Evolutionary conservation across 148 eudicot genomes (phyloP).

Genomic region (Fagopyrum homotropicum): DNA sequence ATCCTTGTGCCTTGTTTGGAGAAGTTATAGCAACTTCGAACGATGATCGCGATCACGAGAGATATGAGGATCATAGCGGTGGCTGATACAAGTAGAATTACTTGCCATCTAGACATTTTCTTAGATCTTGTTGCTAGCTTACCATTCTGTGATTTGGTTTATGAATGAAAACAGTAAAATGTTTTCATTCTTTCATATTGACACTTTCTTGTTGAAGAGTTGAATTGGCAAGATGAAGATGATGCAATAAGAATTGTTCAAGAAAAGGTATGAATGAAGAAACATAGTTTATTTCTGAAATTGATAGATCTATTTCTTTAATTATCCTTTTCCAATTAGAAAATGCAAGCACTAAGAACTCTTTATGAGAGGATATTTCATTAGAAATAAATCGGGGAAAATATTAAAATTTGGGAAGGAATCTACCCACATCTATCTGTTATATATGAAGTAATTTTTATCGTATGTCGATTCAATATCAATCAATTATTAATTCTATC

Average conservation of each 20-base stretch:
- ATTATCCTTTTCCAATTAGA: background rate
- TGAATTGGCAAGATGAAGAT: background rate
- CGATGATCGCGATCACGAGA: constrained; percentile 16
- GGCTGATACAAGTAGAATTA: constrained; percentile 17
- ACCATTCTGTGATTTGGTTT: background rate
- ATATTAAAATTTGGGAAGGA: too few relatives aligned
- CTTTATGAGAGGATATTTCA: too few relatives aligned
- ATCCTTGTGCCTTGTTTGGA: constrained; percentile 1
- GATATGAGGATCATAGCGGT: constrained; percentile 15
- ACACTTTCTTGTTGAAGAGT: background rate
- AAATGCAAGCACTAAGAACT: too few relatives aligned
- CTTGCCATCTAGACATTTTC: constrained; percentile 32
- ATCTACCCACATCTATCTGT: too few relatives aligned
- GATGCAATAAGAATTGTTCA: background rate
- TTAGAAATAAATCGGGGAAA: too few relatives aligned
- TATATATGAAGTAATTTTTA: too few relatives aligned
- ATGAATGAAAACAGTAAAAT: background rate
- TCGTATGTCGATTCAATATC: too few relatives aligned
- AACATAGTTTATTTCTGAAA: background rate
- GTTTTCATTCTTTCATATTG: background rate
- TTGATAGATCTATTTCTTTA: background rate
- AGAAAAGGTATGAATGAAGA: background rate
- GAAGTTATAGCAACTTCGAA: background rate
- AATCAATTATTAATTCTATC: too few relatives aligned
- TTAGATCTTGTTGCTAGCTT: background rate